A percentile compares a stretch with the other conserved stretches of the same genome.
Evolutionary conservation across 352 stramenopile genomes (phyloP).

Genomic region (Phytophthora lateralis): DNA sequence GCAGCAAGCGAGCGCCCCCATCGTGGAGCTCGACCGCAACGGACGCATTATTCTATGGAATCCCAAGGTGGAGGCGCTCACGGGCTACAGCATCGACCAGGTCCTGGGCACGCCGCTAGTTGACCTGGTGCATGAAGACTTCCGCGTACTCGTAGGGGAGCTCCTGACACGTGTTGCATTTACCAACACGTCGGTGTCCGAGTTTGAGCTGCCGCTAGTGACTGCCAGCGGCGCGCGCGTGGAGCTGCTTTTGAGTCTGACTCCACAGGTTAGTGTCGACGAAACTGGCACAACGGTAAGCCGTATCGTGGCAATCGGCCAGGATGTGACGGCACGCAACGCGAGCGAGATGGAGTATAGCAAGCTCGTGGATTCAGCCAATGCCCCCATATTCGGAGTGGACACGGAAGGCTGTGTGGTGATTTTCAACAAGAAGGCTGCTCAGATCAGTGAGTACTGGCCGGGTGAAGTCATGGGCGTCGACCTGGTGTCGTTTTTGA

Average conservation of each 20-base stretch:
- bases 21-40: constrained; percentile 78
- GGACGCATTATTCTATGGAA: constrained; percentile 76
- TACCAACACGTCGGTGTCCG: constrained; percentile 49
- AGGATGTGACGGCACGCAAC: constrained; percentile 69
- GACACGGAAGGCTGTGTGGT: constrained; percentile 61
- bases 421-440: constrained; percentile 93
- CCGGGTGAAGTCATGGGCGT: constrained; percentile 88
- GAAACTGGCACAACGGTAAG: constrained; percentile 35
- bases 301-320: constrained; percentile 70
- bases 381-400: constrained; percentile 82
- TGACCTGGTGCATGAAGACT: constrained; percentile 55
- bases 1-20: constrained; percentile 77
- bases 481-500: constrained; percentile 80
- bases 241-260: constrained; percentile 62
- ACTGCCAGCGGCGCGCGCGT: constrained; percentile 52
- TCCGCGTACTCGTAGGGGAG: constrained; percentile 46
- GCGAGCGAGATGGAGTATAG: constrained; percentile 73
- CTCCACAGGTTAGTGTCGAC: constrained; percentile 49
- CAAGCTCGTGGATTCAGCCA: constrained; percentile 76
- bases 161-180: constrained; percentile 48
- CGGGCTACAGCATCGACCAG: constrained; percentile 56
- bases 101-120: constrained; percentile 54
- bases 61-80: constrained; percentile 60
- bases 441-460: constrained; percentile 87
- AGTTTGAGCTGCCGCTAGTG: constrained; percentile 62